These are phyloP conservation scores for Aspergillus sp. DNA, from an alignment of 2,329 filamentous ascomycete genomes.

Conservation along the genomic window DNA sequence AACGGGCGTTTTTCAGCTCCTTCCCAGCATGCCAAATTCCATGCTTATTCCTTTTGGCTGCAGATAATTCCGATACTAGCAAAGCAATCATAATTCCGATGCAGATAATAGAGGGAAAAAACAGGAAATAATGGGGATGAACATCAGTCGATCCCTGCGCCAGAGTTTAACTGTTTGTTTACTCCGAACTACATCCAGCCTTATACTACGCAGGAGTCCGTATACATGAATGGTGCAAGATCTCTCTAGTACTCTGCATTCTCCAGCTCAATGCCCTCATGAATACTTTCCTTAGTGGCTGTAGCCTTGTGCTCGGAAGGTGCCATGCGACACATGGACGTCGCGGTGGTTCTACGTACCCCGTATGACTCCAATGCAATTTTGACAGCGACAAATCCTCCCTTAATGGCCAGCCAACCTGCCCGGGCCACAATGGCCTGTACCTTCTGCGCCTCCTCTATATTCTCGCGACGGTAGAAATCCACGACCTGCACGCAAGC, in stretches of 20 bases:
- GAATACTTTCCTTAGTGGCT: conserved; percentile 29
- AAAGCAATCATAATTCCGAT: too few relatives aligned
- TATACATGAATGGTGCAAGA: too few relatives aligned
- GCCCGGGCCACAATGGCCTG: conserved; percentile 71
- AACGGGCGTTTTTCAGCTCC: neutral
- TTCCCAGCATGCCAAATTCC: neutral
- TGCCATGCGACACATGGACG: conserved; percentile 50
- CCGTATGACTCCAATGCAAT: conserved; percentile 70
- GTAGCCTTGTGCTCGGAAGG: conserved; percentile 31
- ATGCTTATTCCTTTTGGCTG: neutral
- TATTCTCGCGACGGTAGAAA: conserved; percentile 63
- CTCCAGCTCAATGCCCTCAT: conserved; percentile 33
- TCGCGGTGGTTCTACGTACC: conserved; percentile 71
- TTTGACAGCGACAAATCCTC: conserved; percentile 80
- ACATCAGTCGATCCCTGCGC: neutral
- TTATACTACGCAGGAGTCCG: neutral
- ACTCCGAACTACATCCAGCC: neutral
- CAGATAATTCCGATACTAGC: too few relatives aligned
- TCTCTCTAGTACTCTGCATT: conserved; percentile 4
- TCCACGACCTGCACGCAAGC: conserved; percentile 71
- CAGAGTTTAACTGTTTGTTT: neutral
- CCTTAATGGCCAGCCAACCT: conserved; percentile 77
- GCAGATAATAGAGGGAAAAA: too few relatives aligned
- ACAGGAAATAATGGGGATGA: too few relatives aligned
- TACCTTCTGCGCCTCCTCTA: conserved; percentile 63